Evolutionary conservation across 2,329 filamentous ascomycete species (phyloP), one percentile per base, ranked within the genome.

Genomic region (Fusarium multiceps): DNA sequence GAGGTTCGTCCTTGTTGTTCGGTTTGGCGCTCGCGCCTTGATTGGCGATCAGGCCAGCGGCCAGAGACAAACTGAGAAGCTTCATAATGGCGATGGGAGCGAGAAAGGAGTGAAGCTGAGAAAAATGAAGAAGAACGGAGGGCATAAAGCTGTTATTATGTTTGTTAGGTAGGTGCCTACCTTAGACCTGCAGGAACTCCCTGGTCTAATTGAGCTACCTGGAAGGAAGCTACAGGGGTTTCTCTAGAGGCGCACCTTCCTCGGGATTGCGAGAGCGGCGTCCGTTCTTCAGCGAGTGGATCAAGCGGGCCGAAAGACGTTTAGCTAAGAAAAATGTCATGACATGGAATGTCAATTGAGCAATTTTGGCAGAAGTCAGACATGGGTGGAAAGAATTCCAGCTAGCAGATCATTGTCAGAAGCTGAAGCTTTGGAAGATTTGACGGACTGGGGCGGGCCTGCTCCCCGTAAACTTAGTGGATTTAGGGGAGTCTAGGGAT

Each of bases 11-110:
- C 21, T 60, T 53, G 25, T 54, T 27, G 13, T 58, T 64, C 1
- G 48, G 49, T 45, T 66, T 69, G 18, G 64, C 58, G 25, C 54
- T 66, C 32, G 66, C 45, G 4, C 59, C 68, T 34, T 66, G 59
- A 30, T 66, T 60, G 23, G 62, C 56, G 40, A 75, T 34, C 13
- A 76, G 70, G 60, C 71, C 63, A 40, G 74, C 69, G 40, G 66
- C 72, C 66, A 74, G 47, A 18, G 68, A 72, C 46, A 75, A 45
- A 20, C 60, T 53, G 43, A 66, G 61, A 23, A 68, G 54, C 63
- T 66, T 66, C 75, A 77, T 77, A 62, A 20, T 50, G 65, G 30
- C 5, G 23, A 37, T 7, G 14, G 40, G 7, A 37, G n/a, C 25
- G 48, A 37, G 43, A 32, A 45, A 32, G 55, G 47, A 59, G 21